Evolutionary conservation across 768 basidiomycete species (phyloP).

Genomic region (Kwoniella botswanensis): DNA sequence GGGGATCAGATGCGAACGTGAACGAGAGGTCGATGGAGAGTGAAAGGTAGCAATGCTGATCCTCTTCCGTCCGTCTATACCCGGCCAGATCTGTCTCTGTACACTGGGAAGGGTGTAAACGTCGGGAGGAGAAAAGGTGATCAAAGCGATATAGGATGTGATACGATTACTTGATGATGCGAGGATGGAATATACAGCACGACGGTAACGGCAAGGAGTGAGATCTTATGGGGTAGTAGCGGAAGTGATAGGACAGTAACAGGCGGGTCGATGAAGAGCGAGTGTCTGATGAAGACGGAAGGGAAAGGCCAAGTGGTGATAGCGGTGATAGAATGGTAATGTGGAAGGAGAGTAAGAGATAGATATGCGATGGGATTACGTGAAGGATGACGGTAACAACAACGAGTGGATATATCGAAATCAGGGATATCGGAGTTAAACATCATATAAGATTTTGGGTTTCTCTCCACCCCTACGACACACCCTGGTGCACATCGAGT

Average conservation of each 20-base stretch:
- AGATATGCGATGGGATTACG: constrained; percentile 2
- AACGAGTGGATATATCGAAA: background rate
- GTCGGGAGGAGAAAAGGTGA: too few relatives aligned
- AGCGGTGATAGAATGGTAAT: background rate
- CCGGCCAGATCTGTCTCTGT: too few relatives aligned
- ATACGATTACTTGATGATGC: too few relatives aligned
- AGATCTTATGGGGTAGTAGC: too few relatives aligned
- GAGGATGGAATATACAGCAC: too few relatives aligned
- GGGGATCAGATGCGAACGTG: background rate
- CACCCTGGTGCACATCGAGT: background rate
- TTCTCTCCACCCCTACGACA: background rate
- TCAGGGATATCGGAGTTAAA: constrained; percentile 14
- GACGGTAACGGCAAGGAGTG: too few relatives aligned
- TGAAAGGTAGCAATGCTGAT: background rate
- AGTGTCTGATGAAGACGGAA: background rate
- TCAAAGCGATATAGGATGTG: too few relatives aligned
- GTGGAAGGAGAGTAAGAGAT: background rate
- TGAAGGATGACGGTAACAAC: constrained; percentile 4
- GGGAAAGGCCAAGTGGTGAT: background rate
- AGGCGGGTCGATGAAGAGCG: background rate
- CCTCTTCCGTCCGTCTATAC: too few relatives aligned
- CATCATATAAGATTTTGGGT: constrained; percentile 12
- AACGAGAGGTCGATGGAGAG: background rate
- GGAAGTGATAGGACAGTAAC: background rate
- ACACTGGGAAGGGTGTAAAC: too few relatives aligned